A percentile compares a stretch with the other conserved stretches of the same genome.
Evolutionary conservation across 2,329 filamentous ascomycete species (phyloP).

Genomic region (Gyromitra esculenta): DNA sequence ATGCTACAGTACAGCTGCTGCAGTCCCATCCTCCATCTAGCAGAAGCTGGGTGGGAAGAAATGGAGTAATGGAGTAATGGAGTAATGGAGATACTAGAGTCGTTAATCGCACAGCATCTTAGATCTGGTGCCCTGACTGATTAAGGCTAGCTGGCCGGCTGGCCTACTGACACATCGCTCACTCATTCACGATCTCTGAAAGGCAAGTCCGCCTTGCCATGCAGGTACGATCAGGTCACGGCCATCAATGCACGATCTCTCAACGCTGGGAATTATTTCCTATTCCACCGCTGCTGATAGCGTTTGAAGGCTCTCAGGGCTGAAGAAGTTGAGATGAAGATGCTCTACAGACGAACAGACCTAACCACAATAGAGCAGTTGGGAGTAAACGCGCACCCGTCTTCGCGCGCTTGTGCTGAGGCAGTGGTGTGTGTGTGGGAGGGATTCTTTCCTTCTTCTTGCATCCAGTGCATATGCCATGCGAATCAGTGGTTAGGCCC

Average conservation of each 20-base stretch:
- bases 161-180: conserved; percentile 31
- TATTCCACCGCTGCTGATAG: background rate
- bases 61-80: background rate
- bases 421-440: background rate
- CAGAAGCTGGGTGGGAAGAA: background rate
- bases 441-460: conserved; percentile 29
- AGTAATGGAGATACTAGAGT: conserved; percentile 1
- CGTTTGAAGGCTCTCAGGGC: conserved; percentile 3
- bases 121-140: conserved; percentile 7
- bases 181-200: conserved; percentile 24
- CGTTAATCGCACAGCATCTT: conserved; percentile 8
- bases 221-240: conserved; percentile 29
- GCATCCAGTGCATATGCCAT: conserved; percentile 42
- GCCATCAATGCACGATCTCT: conserved; percentile 8
- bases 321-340: conserved; percentile 1
- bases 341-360: background rate
- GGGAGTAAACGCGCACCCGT: conserved; percentile 3
- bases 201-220: conserved; percentile 29
- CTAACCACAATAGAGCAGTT: background rate
- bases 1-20: background rate
- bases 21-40: conserved; percentile 7
- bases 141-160: background rate
- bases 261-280: background rate
- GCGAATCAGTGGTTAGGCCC: conserved; percentile 19
- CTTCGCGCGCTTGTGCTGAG: conserved; percentile 11